Evolutionary conservation across 805 yeast species (phyloP).

Genomic region (Ogataea neopini): DNA sequence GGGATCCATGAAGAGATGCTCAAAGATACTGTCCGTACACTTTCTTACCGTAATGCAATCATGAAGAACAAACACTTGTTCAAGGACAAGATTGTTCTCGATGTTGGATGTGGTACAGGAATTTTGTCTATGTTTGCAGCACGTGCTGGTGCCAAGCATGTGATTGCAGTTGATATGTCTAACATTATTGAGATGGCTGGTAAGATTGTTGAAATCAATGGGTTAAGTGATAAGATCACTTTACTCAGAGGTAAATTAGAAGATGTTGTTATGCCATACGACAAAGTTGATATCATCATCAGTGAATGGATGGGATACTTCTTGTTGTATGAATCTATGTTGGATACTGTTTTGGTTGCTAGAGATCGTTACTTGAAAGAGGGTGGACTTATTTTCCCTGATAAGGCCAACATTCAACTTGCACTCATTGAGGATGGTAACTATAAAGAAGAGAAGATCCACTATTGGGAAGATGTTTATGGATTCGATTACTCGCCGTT

Average conservation of each 20-base stretch:
- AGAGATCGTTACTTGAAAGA: conserved; percentile 81
- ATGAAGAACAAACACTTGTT: conserved; percentile 84
- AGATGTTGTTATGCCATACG: conserved; percentile 83
- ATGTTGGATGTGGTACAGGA: conserved; percentile 99
- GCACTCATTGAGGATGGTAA: conserved; percentile 94
- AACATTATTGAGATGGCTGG: conserved; percentile 96
- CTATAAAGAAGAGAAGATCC: conserved; percentile 87
- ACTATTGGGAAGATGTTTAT: conserved; percentile 95
- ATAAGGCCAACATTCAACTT: conserved; percentile 83
- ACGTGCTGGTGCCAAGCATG: conserved; percentile 98
- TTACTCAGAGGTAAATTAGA: conserved; percentile 90
- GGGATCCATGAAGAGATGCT: conserved; percentile 99
- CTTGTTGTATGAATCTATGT: conserved; percentile 93
- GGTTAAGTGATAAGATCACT: conserved; percentile 82
- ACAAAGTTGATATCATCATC: conserved; percentile 89
- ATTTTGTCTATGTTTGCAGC: conserved; percentile 97
- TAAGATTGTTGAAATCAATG: conserved; percentile 81
- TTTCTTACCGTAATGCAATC: conserved; percentile 89
- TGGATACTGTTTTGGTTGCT: conserved; percentile 92
- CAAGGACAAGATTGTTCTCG: conserved; percentile 91
- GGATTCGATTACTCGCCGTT: conserved; percentile 96
- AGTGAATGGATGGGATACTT: conserved; percentile 99
- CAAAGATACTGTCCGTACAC: conserved; percentile 90
- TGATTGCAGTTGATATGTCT: conserved; percentile 96
- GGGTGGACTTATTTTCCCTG: conserved; percentile 94